A percentile compares a stretch with the other conserved stretches of the same genome.
phyloP scores from a whole-genome alignment of 371 early-diverging fungal species.

The Mucor irregularis region DNA sequence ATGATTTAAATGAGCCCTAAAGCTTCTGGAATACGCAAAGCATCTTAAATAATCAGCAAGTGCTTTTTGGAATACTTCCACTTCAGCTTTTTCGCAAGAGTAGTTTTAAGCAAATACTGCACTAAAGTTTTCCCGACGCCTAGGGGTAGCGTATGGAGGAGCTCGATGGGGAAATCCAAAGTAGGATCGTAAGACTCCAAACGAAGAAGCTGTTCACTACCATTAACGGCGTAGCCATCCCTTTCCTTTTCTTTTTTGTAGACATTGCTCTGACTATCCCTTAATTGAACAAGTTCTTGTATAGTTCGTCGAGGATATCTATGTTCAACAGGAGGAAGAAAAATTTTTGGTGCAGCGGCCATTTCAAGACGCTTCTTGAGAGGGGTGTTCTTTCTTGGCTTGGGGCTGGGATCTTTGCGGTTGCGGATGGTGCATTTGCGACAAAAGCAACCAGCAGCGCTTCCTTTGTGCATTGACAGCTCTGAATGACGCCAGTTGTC shows the following conservation, averaged over 20 bases:
- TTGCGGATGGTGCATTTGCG: neutral
- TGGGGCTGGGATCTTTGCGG: neutral
- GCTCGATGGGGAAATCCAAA: neutral
- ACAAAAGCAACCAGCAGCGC: neutral
- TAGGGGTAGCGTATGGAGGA: neutral
- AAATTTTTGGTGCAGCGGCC: neutral
- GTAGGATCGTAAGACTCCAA: neutral
- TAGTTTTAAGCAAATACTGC: neutral
- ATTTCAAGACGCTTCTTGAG: neutral
- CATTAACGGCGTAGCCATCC: neutral
- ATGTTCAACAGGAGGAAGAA: no score
- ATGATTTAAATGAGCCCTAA: neutral
- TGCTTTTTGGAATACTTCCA: neutral
- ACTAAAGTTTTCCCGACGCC: neutral
- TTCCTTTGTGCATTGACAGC: conserved; percentile 1
- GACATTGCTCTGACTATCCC: no score
- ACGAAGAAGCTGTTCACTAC: neutral
- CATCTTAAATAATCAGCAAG: neutral
- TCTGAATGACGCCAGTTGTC: conserved; percentile 16
- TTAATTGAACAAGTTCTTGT: no score
- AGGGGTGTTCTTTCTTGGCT: neutral
- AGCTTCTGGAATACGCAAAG: neutral
- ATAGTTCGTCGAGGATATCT: no score
- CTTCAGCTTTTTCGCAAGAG: neutral
- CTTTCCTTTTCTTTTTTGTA: no score